Evolutionary conservation across 495 filamentous ascomycete genomes (phyloP).

Genomic region (Aspergillus conjunctus): DNA sequence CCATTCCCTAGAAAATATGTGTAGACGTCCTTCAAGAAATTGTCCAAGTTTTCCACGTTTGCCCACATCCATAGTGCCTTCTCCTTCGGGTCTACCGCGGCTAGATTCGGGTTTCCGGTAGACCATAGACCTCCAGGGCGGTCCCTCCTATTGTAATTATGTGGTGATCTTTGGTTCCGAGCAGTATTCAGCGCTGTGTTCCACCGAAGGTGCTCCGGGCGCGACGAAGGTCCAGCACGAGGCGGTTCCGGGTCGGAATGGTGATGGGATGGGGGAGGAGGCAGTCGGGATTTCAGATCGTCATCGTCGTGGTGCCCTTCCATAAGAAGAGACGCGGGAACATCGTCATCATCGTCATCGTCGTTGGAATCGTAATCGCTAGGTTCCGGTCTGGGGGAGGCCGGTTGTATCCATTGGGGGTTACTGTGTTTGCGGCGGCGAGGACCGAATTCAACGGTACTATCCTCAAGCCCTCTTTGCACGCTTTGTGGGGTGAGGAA

Average conservation of each 20-base stretch:
- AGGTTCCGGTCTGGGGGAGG: conserved; percentile 44
- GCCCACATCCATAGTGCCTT: conserved; percentile 96
- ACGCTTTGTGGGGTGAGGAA: conserved; percentile 30
- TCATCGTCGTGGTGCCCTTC: conserved; percentile 57
- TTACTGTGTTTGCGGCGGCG: conserved; percentile 35
- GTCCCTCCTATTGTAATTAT: conserved; percentile 15
- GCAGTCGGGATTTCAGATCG: conserved; percentile 37
- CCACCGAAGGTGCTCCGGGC: conserved; percentile 63
- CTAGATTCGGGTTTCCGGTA: conserved; percentile 44
- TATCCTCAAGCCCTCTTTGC: conserved; percentile 20
- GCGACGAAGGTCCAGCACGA: conserved; percentile 53
- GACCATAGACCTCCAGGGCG: conserved; percentile 38
- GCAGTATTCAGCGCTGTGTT: conserved; percentile 46
- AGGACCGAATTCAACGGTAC: conserved; percentile 24
- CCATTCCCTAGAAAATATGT: conserved; percentile 84
- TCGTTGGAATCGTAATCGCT: conserved; percentile 87
- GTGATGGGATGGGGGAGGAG: conserved; percentile 39
- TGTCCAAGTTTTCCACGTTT: conserved; percentile 89
- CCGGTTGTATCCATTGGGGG: conserved; percentile 39
- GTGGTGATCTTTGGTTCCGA: conserved; percentile 60
- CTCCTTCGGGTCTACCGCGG: conserved; percentile 66
- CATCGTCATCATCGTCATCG: conserved; percentile 77
- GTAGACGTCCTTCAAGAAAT: conserved; percentile 89
- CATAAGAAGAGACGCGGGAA: conserved; percentile 84
- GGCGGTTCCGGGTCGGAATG: conserved; percentile 29